These are phyloP conservation scores for Lactuca sativa DNA, from an alignment of 129 eudicot species.

Conservation along the genomic window DNA sequence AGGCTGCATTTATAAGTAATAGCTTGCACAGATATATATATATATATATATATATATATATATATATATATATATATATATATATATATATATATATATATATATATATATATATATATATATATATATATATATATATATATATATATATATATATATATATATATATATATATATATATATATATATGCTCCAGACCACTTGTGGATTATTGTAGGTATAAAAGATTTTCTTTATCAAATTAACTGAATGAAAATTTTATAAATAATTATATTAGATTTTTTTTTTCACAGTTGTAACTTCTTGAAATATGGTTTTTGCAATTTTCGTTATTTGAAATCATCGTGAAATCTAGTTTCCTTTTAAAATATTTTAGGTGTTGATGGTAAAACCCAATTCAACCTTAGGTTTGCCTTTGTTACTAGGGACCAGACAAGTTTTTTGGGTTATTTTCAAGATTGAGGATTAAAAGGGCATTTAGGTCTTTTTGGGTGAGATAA, in stretches of 20 bases:
- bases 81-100: too few relatives aligned
- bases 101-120: too few relatives aligned
- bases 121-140: too few relatives aligned
- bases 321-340: background rate
- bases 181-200: slow-evolving; percentile 5
- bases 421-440: background rate
- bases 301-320: background rate
- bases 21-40: slow-evolving; percentile 12
- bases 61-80: too few relatives aligned
- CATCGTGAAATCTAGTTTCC: background rate
- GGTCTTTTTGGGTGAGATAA: background rate
- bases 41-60: too few relatives aligned
- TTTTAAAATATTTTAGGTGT: background rate
- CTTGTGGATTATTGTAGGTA: slow-evolving; percentile 14
- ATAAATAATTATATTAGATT: background rate
- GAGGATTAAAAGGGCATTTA: too few relatives aligned
- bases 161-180: too few relatives aligned
- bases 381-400: background rate
- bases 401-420: background rate
- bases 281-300: background rate
- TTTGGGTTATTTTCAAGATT: background rate
- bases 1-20: slow-evolving; percentile 14
- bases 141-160: too few relatives aligned
- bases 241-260: background rate
- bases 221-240: background rate